These are phyloP conservation scores for Phyllosticta paracitricarpa DNA, from an alignment of 2,329 filamentous ascomycete species.

Conservation along the genomic window DNA sequence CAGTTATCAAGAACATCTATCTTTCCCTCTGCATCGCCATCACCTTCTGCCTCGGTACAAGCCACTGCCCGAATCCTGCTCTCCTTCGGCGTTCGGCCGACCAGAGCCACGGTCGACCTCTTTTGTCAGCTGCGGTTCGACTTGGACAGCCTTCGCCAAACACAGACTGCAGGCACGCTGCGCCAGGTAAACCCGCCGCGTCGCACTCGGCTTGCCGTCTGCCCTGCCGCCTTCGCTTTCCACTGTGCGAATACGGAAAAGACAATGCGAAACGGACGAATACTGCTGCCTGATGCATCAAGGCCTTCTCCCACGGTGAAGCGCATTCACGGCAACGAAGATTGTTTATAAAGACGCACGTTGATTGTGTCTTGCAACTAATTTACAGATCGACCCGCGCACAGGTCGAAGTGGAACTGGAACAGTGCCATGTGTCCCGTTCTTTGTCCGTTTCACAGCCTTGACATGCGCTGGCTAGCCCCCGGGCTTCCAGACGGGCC, in stretches of 20 bases:
- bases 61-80: background rate
- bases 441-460: background rate
- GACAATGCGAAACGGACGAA: background rate
- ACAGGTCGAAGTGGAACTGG: background rate
- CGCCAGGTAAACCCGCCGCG: background rate
- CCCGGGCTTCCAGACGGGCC: constrained; percentile 1
- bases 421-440: background rate
- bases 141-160: background rate
- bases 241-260: background rate
- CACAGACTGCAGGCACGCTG: background rate
- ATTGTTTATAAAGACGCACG: background rate
- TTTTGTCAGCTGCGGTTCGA: background rate
- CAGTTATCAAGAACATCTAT: background rate
- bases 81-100: background rate
- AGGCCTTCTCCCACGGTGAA: background rate
- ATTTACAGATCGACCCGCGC: background rate
- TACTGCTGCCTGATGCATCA: background rate
- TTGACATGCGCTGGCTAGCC: background rate
- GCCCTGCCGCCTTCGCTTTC: background rate
- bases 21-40: background rate
- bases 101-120: background rate
- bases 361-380: background rate
- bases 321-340: background rate
- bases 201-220: background rate
- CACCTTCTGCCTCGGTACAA: background rate